Conservation (phyloP, 1,284 basidiomycete species). For the Ganoderma meredithae region DNA sequence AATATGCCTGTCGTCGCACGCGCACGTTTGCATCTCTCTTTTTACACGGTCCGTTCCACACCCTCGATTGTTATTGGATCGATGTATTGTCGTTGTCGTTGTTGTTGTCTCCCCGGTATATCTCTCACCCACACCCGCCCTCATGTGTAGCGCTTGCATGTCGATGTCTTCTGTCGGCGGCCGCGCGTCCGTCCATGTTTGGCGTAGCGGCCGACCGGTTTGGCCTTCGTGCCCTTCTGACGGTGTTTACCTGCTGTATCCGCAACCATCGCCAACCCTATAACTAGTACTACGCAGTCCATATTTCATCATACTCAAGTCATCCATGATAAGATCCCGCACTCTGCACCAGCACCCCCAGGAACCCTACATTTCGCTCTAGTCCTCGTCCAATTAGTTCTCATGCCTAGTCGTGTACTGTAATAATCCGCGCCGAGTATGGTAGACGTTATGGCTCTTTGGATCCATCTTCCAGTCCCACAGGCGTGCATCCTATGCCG, state of each 20-base stretch:
- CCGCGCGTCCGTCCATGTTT: neutral
- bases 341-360: conserved; percentile 12
- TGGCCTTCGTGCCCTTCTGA: conserved; percentile 10
- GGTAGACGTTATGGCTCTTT: conserved; percentile 27
- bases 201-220: neutral
- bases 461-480: neutral
- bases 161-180: neutral
- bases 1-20: neutral
- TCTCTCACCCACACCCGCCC: neutral
- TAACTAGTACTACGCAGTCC: conserved; percentile 1
- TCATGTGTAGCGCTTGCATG: neutral
- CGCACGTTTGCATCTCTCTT: conserved; percentile 1
- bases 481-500: neutral
- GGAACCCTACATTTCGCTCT: conserved; percentile 29
- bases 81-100: conserved; percentile 8
- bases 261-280: conserved; percentile 2
- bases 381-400: conserved; percentile 19
- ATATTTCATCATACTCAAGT: conserved; percentile 9
- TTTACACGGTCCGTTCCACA: neutral
- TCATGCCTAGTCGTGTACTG: conserved; percentile 27
- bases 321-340: conserved; percentile 3
- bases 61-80: conserved; percentile 2
- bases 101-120: conserved; percentile 9
- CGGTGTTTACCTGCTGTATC: conserved; percentile 36
- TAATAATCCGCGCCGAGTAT: conserved; percentile 29